These are phyloP conservation scores for Hypericum androsaemum DNA, from an alignment of 345 rosid species.

Conservation along the genomic window DNA sequence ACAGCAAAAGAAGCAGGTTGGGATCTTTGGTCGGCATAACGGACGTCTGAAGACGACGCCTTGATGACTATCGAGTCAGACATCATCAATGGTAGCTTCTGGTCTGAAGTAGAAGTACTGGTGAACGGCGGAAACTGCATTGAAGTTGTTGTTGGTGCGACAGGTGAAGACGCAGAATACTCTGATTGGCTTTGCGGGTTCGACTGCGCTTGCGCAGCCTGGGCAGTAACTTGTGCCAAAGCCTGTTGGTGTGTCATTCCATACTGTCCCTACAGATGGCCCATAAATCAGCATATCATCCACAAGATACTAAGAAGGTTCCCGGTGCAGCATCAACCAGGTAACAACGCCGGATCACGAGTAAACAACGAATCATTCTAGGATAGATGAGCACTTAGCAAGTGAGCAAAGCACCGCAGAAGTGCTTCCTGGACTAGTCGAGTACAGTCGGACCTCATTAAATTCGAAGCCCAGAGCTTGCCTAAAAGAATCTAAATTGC, in stretches of 20 bases:
- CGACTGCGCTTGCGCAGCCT: constrained; percentile 48
- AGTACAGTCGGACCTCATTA: no score
- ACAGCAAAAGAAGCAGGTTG: constrained; percentile 28
- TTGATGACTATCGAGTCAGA: constrained; percentile 17
- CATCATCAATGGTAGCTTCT: constrained; percentile 20
- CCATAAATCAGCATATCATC: constrained; percentile 1
- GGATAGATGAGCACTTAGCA: no score
- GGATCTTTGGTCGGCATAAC: constrained; percentile 32
- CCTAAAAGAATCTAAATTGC: no score
- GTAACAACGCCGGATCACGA: background rate
- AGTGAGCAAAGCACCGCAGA: no score
- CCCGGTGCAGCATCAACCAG: background rate
- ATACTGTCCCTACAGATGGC: constrained; percentile 44
- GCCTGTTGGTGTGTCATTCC: constrained; percentile 86
- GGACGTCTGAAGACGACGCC: constrained; percentile 30
- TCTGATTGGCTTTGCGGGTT: constrained; percentile 26
- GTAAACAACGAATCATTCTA: no score
- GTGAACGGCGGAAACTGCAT: constrained; percentile 20
- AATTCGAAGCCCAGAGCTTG: no score
- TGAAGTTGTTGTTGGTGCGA: constrained; percentile 25
- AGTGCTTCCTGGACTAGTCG: no score
- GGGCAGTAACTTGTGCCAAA: constrained; percentile 71
- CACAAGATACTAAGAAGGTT: background rate
- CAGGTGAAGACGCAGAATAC: constrained; percentile 20
- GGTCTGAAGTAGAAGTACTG: constrained; percentile 12